Evolutionary conservation across 164 flowering plant species (phyloP), one percentile per base, ranked within the genome.

Genomic region (Platanus orientalis): DNA sequence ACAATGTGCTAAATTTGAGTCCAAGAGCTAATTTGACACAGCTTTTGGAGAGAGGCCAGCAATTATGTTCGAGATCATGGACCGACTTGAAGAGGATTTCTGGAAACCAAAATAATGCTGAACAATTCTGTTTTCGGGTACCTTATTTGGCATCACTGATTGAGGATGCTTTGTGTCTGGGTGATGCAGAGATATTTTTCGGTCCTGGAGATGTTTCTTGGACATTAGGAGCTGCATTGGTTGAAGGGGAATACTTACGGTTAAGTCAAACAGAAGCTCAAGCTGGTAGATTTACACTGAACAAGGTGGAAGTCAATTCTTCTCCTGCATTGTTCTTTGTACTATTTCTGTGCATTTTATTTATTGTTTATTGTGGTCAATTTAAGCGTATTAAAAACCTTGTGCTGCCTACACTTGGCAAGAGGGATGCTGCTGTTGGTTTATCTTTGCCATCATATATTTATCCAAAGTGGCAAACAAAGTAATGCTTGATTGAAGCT

Each of bases 161-260:
- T 62, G 78, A 79, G 60, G 78, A 84, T 56, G 80, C 75, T 21
- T 61, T 89, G 13, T 79, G 86, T 28, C 75, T 88, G 61, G 71
- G 79, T 17, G 69, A 81, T 64, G 58, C 58, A 60, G 78, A 82
- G 49, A 75, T 88, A 39, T 50, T 66, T n/a, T 84, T 84, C 73
- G 91, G 91, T 49, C 86, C 86, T 19, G 81, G 74, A 44, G 83
- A 83, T 63, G 66, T 86, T 69, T 80, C 86, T 49, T 86, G 86
- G 91, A 82, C 91, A 9, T 57, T 81, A 66, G 88, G 91, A 67
- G 91, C 90, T 61, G 82, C 87, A 32, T 57, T 88, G 25, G 69
- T 75, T 28, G 89, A 83, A 76, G 86, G 82, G 26, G 70, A 76
- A 48, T 64, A 68, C 49, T 63, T 67, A 19, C 69, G 78, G 84